Percentiles rank a stretch among this genome's conserved stretches.
Evolutionary conservation across 1,139 yeast genomes (phyloP).

Genomic region (Zhuliangozyma blackwelliae): DNA sequence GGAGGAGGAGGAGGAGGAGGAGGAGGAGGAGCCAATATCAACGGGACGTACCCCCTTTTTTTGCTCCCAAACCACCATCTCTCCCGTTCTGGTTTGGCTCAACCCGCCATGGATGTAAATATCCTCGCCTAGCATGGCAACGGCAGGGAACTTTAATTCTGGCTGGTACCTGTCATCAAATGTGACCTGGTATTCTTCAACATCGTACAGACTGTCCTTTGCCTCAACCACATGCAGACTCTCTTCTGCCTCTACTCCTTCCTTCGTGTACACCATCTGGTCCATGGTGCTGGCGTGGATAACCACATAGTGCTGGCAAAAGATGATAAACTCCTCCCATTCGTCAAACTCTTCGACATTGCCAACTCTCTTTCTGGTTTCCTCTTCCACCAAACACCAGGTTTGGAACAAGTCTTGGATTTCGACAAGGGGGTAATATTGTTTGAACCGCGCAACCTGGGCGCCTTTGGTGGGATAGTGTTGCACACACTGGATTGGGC

Average conservation of each 20-base stretch:
- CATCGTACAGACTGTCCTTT: neutral
- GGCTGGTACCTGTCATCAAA: constrained; percentile 9
- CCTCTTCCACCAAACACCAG: constrained; percentile 49
- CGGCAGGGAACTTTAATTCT: constrained; percentile 48
- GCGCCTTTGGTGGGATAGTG: constrained; percentile 49
- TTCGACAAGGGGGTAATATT: constrained; percentile 44
- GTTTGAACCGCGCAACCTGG: constrained; percentile 49
- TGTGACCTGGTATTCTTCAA: constrained; percentile 5
- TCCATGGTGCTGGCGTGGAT: constrained; percentile 57
- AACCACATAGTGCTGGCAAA: constrained; percentile 72
- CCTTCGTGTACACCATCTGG: constrained; percentile 10
- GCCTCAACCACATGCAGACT: constrained; percentile 1
- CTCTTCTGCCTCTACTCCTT: constrained; percentile 4
- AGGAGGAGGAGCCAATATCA: too few species aligned
- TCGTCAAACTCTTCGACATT: constrained; percentile 72
- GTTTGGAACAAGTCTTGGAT: constrained; percentile 53
- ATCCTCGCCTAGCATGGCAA: constrained; percentile 22
- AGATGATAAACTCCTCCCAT: constrained; percentile 75
- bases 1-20: too few species aligned
- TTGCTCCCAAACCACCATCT: constrained; percentile 12
- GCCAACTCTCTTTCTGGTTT: constrained; percentile 40
- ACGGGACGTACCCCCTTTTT: constrained; percentile 5
- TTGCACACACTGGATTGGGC: constrained; percentile 67
- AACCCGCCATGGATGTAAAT: constrained; percentile 52
- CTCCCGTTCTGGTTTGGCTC: constrained; percentile 37